Base-by-base conservation (phyloP, 2,329 filamentous ascomycete species). In the Leptographium galeiforme region DNA sequence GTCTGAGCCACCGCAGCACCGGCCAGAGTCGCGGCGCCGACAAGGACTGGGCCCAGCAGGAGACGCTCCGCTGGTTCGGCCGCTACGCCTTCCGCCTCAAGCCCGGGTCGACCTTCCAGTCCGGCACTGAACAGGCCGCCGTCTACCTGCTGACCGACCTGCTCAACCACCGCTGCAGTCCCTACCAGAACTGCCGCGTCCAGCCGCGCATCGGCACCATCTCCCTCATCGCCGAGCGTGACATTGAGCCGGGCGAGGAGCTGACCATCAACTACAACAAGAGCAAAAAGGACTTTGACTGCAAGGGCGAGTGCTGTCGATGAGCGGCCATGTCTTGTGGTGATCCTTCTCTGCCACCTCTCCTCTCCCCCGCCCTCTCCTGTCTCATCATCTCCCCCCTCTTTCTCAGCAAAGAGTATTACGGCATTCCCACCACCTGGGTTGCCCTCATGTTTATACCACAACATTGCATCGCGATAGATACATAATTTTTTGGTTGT, bases 201-300 rank as follows among this genome's bases (percentile, higher is more conserved):
- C 54, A 59, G n/a, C 50, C 60, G 8, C 45, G 53, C 12, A 34
- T 57, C 12, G 57, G 60, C n/a, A 55, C 58, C 30, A 55, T 63
- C 14, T 48, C 55, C 11, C 57, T 66, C 30, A 48, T 61, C 36
- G 63, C 65, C 8, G 53, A 45, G 34, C 57, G 60, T 16, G 53
- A 59, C 46, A 66, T 72, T 34, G 48, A 39, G 3, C 36, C 53
- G 2, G 65, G 60, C 12, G 61, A 70, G 6, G 63, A 72, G 57
- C 56, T 72, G 36, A 66, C 66, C 36, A 66, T 72, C 58, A 56
- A 66, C 57, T 71, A 72, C 53, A 59, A 63, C 51, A 63, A 63
- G 41, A 41, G 41, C 30, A 53, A 58, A 4, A 54, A 64, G 51
- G 50, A 56, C 11, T 67, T 66, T 41, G 43, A 46, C 0, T 71